Percentiles rank a stretch among this genome's conserved stretches.
Evolutionary conservation across 139 green algal species (phyloP).

Genomic region (Coelastrella sp.): DNA sequence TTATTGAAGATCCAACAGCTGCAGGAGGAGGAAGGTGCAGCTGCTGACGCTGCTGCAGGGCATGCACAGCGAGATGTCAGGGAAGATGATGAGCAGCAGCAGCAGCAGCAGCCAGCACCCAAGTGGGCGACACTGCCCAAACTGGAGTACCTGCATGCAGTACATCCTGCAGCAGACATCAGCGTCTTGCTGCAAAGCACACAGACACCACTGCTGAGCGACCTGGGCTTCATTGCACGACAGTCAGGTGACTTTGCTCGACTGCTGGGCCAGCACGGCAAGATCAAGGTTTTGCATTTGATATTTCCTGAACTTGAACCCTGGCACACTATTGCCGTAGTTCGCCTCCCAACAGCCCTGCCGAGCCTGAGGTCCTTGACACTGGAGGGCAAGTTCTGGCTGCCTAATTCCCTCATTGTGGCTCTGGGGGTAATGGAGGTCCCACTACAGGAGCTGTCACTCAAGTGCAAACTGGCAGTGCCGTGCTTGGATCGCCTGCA

Average conservation of each 20-base stretch:
- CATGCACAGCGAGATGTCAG: not conserved
- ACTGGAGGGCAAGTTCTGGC: constrained; percentile 33
- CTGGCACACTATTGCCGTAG: constrained; percentile 39
- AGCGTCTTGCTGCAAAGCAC: constrained; percentile 18
- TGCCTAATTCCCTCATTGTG: constrained; percentile 43
- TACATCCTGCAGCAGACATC: constrained; percentile 20
- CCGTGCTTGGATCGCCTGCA: constrained; percentile 23
- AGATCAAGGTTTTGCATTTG: constrained; percentile 12
- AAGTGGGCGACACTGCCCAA: not conserved
- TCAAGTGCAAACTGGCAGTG: constrained; percentile 37
- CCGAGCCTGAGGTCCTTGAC: not conserved
- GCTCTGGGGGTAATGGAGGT: constrained; percentile 43
- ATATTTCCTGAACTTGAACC: constrained; percentile 7
- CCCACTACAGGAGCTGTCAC: constrained; percentile 1
- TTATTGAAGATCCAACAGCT: not conserved
- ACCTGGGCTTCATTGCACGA: constrained; percentile 24
- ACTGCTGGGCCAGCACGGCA: constrained; percentile 27
- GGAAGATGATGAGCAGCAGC: not conserved
- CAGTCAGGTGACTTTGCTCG: constrained; percentile 36
- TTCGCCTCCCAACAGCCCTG: constrained; percentile 23
- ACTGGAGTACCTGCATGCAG: not conserved
- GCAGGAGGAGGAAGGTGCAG: constrained; percentile 25
- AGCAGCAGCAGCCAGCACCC: not conserved
- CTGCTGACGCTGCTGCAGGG: not conserved
- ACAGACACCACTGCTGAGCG: not conserved